phyloP scores from a whole-genome alignment of 2,329 filamentous ascomycete genomes.

The Fusarium luffae region DNA sequence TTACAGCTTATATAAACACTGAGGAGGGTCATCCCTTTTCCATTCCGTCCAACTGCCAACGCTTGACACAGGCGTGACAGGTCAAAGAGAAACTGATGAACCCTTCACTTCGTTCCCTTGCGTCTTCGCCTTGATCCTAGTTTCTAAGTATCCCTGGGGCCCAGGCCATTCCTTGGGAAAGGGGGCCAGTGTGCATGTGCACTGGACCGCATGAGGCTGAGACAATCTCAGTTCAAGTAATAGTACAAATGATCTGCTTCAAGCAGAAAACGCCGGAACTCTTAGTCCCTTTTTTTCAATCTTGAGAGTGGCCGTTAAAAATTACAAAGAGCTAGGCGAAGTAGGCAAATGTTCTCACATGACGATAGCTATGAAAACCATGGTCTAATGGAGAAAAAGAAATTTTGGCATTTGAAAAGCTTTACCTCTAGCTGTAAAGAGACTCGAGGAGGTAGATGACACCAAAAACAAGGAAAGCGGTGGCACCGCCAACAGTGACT shows the following conservation, averaged over 20 bases:
- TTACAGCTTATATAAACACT: slow-evolving; percentile 15
- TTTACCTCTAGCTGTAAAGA: slow-evolving; percentile 62
- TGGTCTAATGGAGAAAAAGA: slow-evolving; percentile 22
- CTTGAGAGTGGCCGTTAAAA: slow-evolving; percentile 31
- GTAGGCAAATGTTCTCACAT: slow-evolving; percentile 27
- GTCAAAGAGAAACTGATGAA: slow-evolving; percentile 1
- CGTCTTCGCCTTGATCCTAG: slow-evolving; percentile 7
- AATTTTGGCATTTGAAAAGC: slow-evolving; percentile 11
- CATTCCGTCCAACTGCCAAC: slow-evolving; percentile 16
- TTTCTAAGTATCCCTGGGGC: slow-evolving; percentile 5
- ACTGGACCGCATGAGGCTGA: slow-evolving; percentile 14
- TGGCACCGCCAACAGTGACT: slow-evolving; percentile 93
- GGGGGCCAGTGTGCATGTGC: slow-evolving; percentile 17
- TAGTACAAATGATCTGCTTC: slow-evolving; percentile 31
- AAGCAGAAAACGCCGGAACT: not conserved
- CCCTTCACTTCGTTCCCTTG: slow-evolving; percentile 11
- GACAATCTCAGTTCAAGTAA: slow-evolving; percentile 27
- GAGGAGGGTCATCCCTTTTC: slow-evolving; percentile 5
- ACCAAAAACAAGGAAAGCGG: slow-evolving; percentile 91
- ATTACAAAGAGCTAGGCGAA: slow-evolving; percentile 40
- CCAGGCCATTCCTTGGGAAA: slow-evolving; percentile 7
- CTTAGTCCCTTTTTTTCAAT: slow-evolving; percentile 7
- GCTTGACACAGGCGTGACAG: not conserved
- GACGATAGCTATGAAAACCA: slow-evolving; percentile 18
- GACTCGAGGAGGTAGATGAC: slow-evolving; percentile 91